These are phyloP conservation scores for Styphnolobium japonicum DNA, from an alignment of 306 rosid genomes.

Conservation along the genomic window DNA sequence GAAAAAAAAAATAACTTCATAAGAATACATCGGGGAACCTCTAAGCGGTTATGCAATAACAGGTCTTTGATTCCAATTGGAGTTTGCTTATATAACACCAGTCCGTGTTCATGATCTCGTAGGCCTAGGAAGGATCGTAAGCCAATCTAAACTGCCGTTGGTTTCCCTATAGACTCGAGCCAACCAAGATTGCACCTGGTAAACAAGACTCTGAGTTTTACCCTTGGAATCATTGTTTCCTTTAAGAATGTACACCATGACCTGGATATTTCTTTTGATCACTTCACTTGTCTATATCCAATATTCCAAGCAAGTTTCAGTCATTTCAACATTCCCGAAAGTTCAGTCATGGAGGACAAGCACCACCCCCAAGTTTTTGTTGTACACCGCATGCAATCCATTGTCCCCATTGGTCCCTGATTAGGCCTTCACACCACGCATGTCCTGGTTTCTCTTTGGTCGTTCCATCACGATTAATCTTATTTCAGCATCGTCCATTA, in stretches of 20 bases:
- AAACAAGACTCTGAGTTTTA: too few relatives aligned
- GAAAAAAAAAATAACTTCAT: too few relatives aligned
- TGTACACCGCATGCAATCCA: conserved; percentile 6
- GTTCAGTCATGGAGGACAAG: not conserved
- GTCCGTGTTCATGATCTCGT: too few relatives aligned
- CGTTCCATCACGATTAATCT: not conserved
- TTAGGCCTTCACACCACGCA: not conserved
- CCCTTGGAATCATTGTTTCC: not conserved
- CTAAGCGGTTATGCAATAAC: too few relatives aligned
- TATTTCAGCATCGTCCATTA: not conserved
- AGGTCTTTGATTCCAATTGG: too few relatives aligned
- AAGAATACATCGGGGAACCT: too few relatives aligned
- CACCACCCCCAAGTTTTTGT: not conserved
- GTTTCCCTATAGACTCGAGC: too few relatives aligned
- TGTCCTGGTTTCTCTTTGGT: not conserved
- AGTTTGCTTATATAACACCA: too few relatives aligned
- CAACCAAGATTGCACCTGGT: too few relatives aligned
- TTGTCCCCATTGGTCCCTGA: not conserved
- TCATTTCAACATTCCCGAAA: not conserved
- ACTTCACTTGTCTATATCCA: not conserved
- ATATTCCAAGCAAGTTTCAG: not conserved
- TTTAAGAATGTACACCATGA: not conserved
- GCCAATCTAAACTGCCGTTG: too few relatives aligned
- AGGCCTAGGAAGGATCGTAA: too few relatives aligned
- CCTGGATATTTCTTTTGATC: not conserved